phyloP scores from a whole-genome alignment of 345 rosid genomes.

The Arabis alpina region DNA sequence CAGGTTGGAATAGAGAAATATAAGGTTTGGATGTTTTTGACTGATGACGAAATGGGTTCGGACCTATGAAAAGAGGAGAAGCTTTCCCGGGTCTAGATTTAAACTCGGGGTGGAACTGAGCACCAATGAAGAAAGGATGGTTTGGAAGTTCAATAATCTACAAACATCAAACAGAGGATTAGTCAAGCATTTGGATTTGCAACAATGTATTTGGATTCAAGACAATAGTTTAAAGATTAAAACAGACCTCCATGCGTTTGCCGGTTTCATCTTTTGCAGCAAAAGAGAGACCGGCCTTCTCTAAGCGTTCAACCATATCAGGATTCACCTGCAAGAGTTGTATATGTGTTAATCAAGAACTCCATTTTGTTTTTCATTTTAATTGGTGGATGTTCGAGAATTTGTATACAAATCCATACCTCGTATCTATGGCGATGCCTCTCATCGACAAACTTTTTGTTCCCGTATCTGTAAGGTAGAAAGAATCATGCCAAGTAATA shows the following conservation, averaged over 20 bases:
- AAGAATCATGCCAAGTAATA: constrained; percentile 2
- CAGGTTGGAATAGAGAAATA: not conserved
- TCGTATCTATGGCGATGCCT: constrained; percentile 99
- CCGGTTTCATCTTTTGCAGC: constrained; percentile 91
- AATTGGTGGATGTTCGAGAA: not conserved
- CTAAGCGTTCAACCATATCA: constrained; percentile 69
- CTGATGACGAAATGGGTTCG: constrained; percentile 12
- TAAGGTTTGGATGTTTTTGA: constrained; percentile 11
- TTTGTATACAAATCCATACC: constrained; percentile 47
- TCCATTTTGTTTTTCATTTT: not conserved
- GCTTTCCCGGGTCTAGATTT: constrained; percentile 95
- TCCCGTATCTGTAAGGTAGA: constrained; percentile 62
- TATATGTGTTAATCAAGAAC: constrained; percentile 10
- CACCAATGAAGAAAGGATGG: constrained; percentile 80
- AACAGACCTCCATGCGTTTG: constrained; percentile 85
- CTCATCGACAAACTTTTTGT: constrained; percentile 68
- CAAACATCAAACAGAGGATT: constrained; percentile 1
- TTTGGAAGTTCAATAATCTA: constrained; percentile 69
- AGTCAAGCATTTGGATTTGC: constrained; percentile 8
- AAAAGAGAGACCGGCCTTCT: constrained; percentile 80
- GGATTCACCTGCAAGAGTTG: constrained; percentile 76
- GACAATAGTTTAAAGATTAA: constrained; percentile 1
- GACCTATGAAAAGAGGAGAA: constrained; percentile 88
- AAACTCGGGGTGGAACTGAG: constrained; percentile 94
- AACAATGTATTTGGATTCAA: constrained; percentile 1